These are phyloP conservation scores for Guadua angustifolia DNA, from an alignment of 176 grass and related monocot species.

Conservation along the genomic window DNA sequence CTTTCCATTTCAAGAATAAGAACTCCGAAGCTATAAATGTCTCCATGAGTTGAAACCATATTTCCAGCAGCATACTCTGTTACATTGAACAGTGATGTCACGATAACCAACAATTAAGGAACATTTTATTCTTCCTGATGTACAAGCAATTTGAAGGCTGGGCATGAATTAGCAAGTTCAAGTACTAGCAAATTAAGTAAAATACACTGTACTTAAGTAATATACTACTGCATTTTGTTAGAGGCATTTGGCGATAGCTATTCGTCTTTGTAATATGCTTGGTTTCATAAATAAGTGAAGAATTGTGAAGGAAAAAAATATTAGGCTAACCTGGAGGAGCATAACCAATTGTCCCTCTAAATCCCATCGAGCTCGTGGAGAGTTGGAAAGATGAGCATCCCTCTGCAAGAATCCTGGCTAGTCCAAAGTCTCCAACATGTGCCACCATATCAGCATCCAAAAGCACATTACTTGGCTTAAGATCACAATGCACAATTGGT, in stretches of 20 bases:
- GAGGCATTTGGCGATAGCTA: not conserved
- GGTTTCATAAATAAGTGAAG: not conserved
- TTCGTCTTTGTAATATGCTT: not conserved
- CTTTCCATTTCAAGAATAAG: constrained; percentile 48
- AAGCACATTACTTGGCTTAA: constrained; percentile 46
- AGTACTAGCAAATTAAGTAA: not conserved
- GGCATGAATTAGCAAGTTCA: not conserved
- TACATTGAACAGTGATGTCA: not conserved
- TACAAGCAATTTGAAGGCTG: not conserved
- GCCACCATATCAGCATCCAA: constrained; percentile 33
- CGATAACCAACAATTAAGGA: not conserved
- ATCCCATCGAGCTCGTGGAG: not conserved
- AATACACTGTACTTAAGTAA: not conserved
- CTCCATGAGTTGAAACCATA: constrained; percentile 38
- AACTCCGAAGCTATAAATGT: constrained; percentile 55
- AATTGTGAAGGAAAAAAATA: not conserved
- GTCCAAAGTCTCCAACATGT: constrained; percentile 37
- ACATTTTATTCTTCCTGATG: not conserved
- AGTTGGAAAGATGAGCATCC: not conserved
- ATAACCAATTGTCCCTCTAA: constrained; percentile 50
- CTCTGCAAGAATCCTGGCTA: constrained; percentile 29
- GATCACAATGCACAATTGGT: constrained; percentile 37
- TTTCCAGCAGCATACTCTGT: constrained; percentile 50
- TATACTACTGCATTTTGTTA: not conserved
- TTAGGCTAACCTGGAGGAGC: constrained; percentile 17